Base-by-base conservation (phyloP, 2,329 filamentous ascomycete genomes). In the Aspergillus aculeatinus region DNA sequence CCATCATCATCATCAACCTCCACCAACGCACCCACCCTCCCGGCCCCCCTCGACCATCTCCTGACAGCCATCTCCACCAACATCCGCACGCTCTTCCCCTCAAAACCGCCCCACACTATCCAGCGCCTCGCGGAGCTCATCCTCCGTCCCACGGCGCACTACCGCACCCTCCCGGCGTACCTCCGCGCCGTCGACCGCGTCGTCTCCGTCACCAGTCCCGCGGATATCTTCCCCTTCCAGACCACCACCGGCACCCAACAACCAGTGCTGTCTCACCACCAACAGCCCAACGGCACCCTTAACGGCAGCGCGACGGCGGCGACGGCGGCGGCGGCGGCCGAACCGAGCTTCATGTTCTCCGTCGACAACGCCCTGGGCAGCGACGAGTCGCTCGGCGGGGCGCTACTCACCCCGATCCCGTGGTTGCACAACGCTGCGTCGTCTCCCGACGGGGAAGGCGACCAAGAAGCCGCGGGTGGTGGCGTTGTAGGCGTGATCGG, bases 121-220 rank as follows among this genome's bases (percentile, higher is more conserved):
- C 95, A 99, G 77, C 89, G 95, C 44, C 84, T 99, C 23, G 87
- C 92, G 23, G 95, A 99, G 80, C 87, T 98, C 31, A 81, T 96
- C 4, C 81, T 96, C 39, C 78, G 82, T 27, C 95, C 95, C 1
- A 88, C 82, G 61, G 83, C 83, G 58, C 90, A 96, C 76, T 97
- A 98, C 79, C 87, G 85, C 62, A 89, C 87, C 56, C 83, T 98
- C 2, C 87, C 91, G 0, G 85, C 92, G 11, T 99, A 95, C 74
- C 86, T 99, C 11, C 90, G 95, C 68, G 95, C 95, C 2, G 85
- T 98, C 52, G 92, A 98, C 73, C 89, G 95, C 59, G 89, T 96
- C 23, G 87, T 97, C 25, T 92, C 90, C 59, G 95, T 99, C 59
- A 96, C 92, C 11, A 96, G 91, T 42, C 85, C 88, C 27, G 86